Evolutionary conservation across 1,139 yeast species (phyloP), one percentile per base, ranked within the genome.

Genomic region (Yamadazyma sp.): DNA sequence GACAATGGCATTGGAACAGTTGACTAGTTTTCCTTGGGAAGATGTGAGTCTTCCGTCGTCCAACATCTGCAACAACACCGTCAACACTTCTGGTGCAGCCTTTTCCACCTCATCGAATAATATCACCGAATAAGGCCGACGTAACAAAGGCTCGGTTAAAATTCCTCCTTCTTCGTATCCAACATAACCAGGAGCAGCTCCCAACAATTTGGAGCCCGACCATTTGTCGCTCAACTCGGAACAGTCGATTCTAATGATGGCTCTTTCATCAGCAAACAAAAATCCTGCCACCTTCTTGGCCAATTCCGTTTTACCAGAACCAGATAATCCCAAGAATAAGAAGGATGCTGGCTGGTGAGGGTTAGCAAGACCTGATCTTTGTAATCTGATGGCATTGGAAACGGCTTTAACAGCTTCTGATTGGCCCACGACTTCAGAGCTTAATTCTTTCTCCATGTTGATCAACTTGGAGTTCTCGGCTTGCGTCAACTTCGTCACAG

Each of bases 101-200:
- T 92, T 92, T 59, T 92, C 98, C 41, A 92, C 95, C 66, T 92
- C 98, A 67, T 92, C 98, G 56, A 92, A 92, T 48, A 92, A 72
- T 22, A 92, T 78, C 20, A 94, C 98, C 4, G 97, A 86, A 69
- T 92, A 94, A 38, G 99, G 98, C 47, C 86, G 82, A 59, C 97
- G 80, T 44, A 88, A 76, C 45, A 92, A 73, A 44, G 94, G 95
- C 56, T 92, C 96, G 2, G 98, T 92, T 51, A 92, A 75, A 51
- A 90, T 80, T 51, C 98, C 98, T 61, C 98, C 97, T 62, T 92
- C 97, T 61, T 90, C 97, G 59, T 87, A 92, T 30, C 99, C 99
- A 53, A 92, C 87, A 58, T 92, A 94, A 54, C 99, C 98, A 1
- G 98, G 97, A 4, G 98, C 95, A 21, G 98, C 94, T 65, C 99